Evolutionary conservation across 805 yeast species (phyloP).

Genomic region (Kodamaea sagamina): DNA sequence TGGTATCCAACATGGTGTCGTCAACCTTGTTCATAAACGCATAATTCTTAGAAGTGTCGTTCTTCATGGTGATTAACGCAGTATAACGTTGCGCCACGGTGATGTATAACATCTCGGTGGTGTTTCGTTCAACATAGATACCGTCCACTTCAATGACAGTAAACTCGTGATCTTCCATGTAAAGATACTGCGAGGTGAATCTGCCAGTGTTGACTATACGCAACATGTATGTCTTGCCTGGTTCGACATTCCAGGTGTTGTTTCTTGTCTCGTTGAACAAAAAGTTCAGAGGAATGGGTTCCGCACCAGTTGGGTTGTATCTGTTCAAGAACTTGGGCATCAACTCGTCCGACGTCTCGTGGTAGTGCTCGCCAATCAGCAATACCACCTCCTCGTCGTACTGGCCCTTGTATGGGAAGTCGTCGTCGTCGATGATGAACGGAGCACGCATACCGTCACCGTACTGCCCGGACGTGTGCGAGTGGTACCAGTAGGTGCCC

Average conservation of each 20-base stretch:
- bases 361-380: constrained; percentile 87
- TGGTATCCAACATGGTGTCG: constrained; percentile 74
- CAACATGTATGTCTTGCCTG: constrained; percentile 80
- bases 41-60: constrained; percentile 60
- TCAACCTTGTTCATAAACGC: constrained; percentile 85
- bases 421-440: constrained; percentile 71
- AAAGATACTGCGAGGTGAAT: constrained; percentile 85
- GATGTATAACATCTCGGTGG: constrained; percentile 70
- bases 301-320: constrained; percentile 96
- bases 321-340: constrained; percentile 60
- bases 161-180: constrained; percentile 84
- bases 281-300: constrained; percentile 86
- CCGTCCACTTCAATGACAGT: constrained; percentile 94
- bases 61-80: constrained; percentile 73
- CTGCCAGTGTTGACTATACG: constrained; percentile 87
- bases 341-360: constrained; percentile 54
- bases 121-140: constrained; percentile 72
- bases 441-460: constrained; percentile 91
- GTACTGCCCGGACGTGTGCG: constrained; percentile 87
- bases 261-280: constrained; percentile 81
- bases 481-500: constrained; percentile 97
- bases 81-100: constrained; percentile 93
- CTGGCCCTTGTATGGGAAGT: constrained; percentile 55
- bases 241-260: constrained; percentile 75
- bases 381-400: constrained; percentile 79